phyloP scores from a whole-genome alignment of 495 filamentous ascomycete species.

The Podospora bellae-mahoneyi region DNA sequence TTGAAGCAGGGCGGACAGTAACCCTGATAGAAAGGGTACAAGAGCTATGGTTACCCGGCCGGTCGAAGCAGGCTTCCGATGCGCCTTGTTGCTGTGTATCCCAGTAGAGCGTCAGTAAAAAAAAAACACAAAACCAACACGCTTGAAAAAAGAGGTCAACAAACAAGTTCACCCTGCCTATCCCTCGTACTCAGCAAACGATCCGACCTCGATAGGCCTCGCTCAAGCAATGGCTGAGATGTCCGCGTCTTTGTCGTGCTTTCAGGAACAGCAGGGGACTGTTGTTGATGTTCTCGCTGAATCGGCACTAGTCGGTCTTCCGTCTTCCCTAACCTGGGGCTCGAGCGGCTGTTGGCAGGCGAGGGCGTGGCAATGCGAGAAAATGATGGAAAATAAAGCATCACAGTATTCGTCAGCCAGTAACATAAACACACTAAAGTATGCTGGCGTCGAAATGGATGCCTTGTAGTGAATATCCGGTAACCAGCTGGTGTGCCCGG shows the following conservation, averaged over 20 bases:
- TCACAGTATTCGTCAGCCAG: background rate
- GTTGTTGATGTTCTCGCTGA: background rate
- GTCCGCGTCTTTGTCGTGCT: constrained; percentile 16
- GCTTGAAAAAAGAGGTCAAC: background rate
- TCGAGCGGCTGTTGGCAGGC: background rate
- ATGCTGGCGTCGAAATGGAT: background rate
- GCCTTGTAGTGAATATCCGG: background rate
- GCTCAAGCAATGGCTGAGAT: constrained; percentile 6
- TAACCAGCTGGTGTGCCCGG: background rate
- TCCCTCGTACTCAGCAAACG: background rate
- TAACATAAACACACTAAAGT: background rate
- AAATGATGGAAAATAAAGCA: background rate
- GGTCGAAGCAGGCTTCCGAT: constrained; percentile 23
- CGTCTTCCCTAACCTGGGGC: background rate
- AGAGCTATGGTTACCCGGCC: constrained; percentile 24
- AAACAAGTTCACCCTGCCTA: background rate
- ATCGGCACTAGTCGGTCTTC: background rate
- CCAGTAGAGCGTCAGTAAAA: background rate
- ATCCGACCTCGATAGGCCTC: background rate
- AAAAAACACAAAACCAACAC: no score
- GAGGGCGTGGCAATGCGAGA: background rate
- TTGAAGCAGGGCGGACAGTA: background rate
- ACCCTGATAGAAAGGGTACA: constrained; percentile 11
- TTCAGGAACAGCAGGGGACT: background rate
- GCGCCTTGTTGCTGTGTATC: constrained; percentile 14